Evolutionary conservation across 2,329 filamentous ascomycete species (phyloP).

Genomic region (Emmonsia crescens): DNA sequence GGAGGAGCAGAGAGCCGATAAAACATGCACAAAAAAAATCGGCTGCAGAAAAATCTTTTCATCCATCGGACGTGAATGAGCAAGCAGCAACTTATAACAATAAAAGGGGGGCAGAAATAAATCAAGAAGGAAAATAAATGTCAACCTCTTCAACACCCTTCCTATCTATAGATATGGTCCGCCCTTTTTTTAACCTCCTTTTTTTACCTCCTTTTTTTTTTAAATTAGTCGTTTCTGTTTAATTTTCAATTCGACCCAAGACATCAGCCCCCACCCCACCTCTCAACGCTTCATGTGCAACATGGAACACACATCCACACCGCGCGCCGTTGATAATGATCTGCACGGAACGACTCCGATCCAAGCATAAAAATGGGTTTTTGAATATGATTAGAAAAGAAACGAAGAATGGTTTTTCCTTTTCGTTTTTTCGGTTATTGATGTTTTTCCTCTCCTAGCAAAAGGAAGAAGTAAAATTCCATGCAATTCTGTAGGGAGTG

Average conservation of each 20-base stretch:
- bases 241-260: background rate
- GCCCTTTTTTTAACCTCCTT: background rate
- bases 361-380: conserved; percentile 25
- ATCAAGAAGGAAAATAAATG: background rate
- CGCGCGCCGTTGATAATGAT: background rate
- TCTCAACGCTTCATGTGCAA: background rate
- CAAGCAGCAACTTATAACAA: background rate
- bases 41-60: background rate
- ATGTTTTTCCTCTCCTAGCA: background rate
- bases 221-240: background rate
- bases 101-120: conserved; percentile 1
- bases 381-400: conserved; percentile 18
- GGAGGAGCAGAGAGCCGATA: background rate
- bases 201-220: background rate
- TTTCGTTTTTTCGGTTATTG: conserved; percentile 7
- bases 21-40: background rate
- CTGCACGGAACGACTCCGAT: conserved; percentile 27
- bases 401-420: conserved; percentile 9
- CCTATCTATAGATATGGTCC: background rate
- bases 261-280: background rate
- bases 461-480: background rate
- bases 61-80: background rate
- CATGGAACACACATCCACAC: background rate
- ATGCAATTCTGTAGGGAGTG: background rate
- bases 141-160: conserved; percentile 10